Evolutionary conservation across 73 alveolate species (phyloP).

Genomic region (Paramecium bursaria): DNA sequence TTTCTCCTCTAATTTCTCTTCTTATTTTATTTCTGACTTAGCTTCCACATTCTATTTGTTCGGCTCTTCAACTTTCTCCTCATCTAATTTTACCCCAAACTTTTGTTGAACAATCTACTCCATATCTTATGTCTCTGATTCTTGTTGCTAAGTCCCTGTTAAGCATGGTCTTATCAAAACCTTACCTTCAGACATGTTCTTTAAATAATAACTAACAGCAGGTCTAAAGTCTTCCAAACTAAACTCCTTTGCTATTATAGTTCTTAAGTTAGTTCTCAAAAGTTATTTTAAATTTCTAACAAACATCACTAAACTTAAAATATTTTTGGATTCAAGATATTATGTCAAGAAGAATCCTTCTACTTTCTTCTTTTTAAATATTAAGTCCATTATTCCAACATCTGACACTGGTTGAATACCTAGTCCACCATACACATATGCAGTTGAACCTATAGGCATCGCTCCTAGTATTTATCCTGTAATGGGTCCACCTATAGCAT

Average conservation of each 20-base stretch:
- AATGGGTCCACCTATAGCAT: constrained; percentile 82
- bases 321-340: constrained; percentile 57
- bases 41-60: too few relatives aligned
- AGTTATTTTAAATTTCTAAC: constrained; percentile 57
- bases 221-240: constrained; percentile 18
- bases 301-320: constrained; percentile 16
- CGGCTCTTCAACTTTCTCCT: too few relatives aligned
- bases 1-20: too few relatives aligned
- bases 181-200: constrained; percentile 67
- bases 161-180: constrained; percentile 62
- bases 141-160: too few relatives aligned
- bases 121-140: too few relatives aligned
- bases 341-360: constrained; percentile 74
- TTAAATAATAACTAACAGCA: constrained; percentile 41
- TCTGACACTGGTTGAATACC: constrained; percentile 71
- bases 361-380: constrained; percentile 73
- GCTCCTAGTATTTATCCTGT: constrained; percentile 72
- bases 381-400: constrained; percentile 69
- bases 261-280: constrained; percentile 31
- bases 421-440: constrained; percentile 79
- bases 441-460: constrained; percentile 73
- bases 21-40: too few relatives aligned
- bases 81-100: too few relatives aligned
- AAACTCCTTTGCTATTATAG: constrained; percentile 50
- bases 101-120: too few relatives aligned